Conservation (phyloP, 768 basidiomycete species). For the Aureoboletus auriporus region DNA sequence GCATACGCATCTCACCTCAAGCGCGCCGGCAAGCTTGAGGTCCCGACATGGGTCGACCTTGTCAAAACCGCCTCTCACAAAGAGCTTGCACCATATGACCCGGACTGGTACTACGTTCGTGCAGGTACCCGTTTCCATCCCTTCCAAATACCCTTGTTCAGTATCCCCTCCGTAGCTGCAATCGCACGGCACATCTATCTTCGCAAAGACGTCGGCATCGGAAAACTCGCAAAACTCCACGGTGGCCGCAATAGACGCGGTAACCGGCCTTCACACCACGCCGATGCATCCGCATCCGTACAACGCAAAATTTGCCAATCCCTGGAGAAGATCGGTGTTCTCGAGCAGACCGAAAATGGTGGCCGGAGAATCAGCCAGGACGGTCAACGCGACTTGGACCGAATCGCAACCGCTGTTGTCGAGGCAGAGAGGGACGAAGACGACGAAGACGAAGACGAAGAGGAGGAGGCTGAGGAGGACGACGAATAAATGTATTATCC, state of each 20-base stretch:
- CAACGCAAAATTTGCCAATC: conserved; percentile 96
- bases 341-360: conserved; percentile 91
- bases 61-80: conserved; percentile 98
- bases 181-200: conserved; percentile 99
- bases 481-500: conserved; percentile 26
- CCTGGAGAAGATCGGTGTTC: conserved; percentile 97
- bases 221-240: conserved; percentile 92
- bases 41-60: conserved; percentile 96
- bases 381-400: conserved; percentile 92
- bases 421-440: conserved; percentile 73
- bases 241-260: conserved; percentile 95
- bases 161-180: conserved; percentile 55
- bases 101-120: conserved; percentile 99
- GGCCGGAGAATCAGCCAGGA: conserved; percentile 96
- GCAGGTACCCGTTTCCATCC: conserved; percentile 62
- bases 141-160: background rate
- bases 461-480: conserved; percentile 60
- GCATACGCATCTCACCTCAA: conserved; percentile 97
- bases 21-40: conserved; percentile 98
- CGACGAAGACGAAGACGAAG: conserved; percentile 72
- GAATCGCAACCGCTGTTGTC: conserved; percentile 87
- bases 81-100: conserved; percentile 98
- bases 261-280: conserved; percentile 95
- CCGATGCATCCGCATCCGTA: conserved; percentile 77
- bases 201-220: conserved; percentile 94